These are phyloP conservation scores for Colletotrichum karsti DNA, from an alignment of 2,329 filamentous ascomycete species.

Conservation along the genomic window DNA sequence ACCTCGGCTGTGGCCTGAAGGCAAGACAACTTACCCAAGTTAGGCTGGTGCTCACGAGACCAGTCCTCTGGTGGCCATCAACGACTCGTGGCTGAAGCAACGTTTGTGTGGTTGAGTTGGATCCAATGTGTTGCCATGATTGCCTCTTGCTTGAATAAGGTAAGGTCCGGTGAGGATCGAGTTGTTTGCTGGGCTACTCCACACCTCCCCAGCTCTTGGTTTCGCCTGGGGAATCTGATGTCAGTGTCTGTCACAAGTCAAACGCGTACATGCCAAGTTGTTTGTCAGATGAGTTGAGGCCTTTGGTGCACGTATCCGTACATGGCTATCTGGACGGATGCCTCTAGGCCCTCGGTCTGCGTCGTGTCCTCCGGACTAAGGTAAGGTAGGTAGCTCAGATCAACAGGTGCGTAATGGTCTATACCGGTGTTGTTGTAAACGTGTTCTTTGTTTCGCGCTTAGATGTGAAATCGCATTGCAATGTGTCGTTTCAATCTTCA, in stretches of 20 bases:
- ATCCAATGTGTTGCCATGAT: too few relatives aligned
- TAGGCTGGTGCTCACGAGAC: not conserved
- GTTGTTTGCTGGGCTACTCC: not conserved
- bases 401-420: not conserved
- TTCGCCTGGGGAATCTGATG: not conserved
- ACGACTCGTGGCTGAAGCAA: not conserved
- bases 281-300: too few relatives aligned
- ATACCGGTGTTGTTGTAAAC: not conserved
- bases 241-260: not conserved
- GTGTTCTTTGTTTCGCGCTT: conserved; percentile 15
- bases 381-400: not conserved
- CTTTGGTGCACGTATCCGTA: too few relatives aligned
- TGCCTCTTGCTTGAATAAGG: not conserved
- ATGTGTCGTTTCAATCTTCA: conserved; percentile 7
- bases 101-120: not conserved
- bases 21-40: not conserved
- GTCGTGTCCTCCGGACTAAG: too few relatives aligned
- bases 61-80: not conserved
- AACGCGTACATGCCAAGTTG: not conserved
- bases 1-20: not conserved
- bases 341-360: too few relatives aligned
- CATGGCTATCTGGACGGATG: too few relatives aligned
- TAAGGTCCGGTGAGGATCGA: not conserved
- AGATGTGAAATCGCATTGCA: not conserved
- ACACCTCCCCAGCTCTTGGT: conserved; percentile 1